Conservation (phyloP, 495 filamentous ascomycete genomes). For the Penicillium cataractarum region DNA sequence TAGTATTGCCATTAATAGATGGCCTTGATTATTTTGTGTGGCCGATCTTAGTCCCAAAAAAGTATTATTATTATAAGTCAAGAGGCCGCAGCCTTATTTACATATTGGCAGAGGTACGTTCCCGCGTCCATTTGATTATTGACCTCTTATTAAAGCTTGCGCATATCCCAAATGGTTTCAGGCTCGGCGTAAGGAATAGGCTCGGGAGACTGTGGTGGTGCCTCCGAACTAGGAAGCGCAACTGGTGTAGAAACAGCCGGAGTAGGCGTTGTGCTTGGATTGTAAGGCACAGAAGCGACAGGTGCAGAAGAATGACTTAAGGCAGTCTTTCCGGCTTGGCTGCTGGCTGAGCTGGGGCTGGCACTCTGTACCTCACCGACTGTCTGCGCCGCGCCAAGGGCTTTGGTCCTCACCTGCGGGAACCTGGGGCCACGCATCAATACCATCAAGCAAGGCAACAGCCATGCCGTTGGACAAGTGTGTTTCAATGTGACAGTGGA, state of each 20-base stretch:
- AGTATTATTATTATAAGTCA: background rate
- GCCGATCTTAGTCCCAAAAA: no score
- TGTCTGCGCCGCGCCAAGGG: background rate
- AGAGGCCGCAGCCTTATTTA: background rate
- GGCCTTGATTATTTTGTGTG: background rate
- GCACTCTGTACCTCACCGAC: slow-evolving; percentile 1
- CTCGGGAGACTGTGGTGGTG: background rate
- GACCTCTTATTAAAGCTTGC: background rate
- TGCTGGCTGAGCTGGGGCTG: background rate
- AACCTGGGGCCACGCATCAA: slow-evolving; percentile 51
- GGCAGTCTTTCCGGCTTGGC: background rate
- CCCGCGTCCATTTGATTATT: background rate
- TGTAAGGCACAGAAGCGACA: background rate
- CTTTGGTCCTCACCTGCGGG: slow-evolving; percentile 28
- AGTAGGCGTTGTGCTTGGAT: background rate
- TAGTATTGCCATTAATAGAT: background rate
- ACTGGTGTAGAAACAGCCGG: background rate
- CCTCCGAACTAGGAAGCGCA: background rate
- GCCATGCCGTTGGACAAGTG: slow-evolving; percentile 56
- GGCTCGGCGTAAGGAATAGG: background rate
- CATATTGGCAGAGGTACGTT: background rate
- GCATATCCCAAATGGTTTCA: background rate
- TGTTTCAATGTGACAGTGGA: slow-evolving; percentile 58
- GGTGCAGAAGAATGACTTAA: background rate
- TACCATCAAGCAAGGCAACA: slow-evolving; percentile 51